Evolutionary conservation across 2,329 filamentous ascomycete genomes (phyloP), one percentile per base, ranked within the genome.

Genomic region (Claviceps spartinae): DNA sequence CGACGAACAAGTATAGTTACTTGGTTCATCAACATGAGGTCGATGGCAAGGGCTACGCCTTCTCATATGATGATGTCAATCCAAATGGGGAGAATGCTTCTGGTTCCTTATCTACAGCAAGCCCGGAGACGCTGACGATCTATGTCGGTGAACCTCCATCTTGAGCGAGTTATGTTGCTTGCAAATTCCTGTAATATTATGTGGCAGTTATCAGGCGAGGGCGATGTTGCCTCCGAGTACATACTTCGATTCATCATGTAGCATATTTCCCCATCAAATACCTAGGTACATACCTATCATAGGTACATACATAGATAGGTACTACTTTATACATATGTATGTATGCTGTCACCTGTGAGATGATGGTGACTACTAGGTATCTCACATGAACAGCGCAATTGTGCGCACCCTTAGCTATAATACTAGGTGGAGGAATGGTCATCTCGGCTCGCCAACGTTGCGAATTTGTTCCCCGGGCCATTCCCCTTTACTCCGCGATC

Each of bases 21-120:
- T 69, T 85, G 41, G 72, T 85, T 2, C 82, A 85, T 63, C 64
- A 72, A 40, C 71, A 77, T 48, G 79, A 83, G 65, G 60, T 73
- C 4, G 79, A 84, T 61, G 74, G 74, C 1, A 67, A 71, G 45
- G 82, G 82, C 0, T 86, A 86, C 60, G 76, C 79, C 0, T 86
- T 85, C 60, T 72, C 82, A 0, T 86, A 84, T 57, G 82, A 86
- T 59, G 82, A 86, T 61, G 82, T 86, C 18, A 77, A 78, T 51
- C 75, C 79, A 0, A 69, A 72, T 54, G 77, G 73, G 18, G 67
- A 72, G 56, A 78, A 83, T 60, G 75, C 77, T 3, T 68, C 68
- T 1, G 69, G 67, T 0, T 54, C 61, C 14, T 60, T 69, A 16
- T 49, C 59, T 0, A 63, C 63, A 1, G 59, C 57, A 1, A 53